Evolutionary conservation across 805 yeast genomes (phyloP).

Genomic region (Starmerella bombi): DNA sequence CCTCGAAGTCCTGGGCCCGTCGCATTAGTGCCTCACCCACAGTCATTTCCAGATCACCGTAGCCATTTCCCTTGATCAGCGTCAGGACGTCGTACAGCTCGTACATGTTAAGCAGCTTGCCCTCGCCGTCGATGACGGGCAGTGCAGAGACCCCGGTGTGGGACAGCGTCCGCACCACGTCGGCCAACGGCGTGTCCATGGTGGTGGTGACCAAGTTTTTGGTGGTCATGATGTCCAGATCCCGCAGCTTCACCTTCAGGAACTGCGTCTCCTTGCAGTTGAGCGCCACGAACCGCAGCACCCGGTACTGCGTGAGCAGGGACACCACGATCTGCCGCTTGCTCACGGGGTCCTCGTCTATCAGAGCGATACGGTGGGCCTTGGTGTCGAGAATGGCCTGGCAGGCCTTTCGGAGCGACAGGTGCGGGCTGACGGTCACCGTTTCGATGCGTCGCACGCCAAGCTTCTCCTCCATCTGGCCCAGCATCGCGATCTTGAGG

Average conservation of each 20-base stretch:
- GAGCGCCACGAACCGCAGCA: conserved; percentile 84
- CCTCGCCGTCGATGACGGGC: conserved; percentile 70
- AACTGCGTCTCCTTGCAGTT: conserved; percentile 90
- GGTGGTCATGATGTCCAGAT: conserved; percentile 45
- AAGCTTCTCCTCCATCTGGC: conserved; percentile 75
- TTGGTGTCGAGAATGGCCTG: conserved; percentile 75
- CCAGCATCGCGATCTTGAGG: conserved; percentile 68
- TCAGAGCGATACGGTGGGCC: conserved; percentile 86
- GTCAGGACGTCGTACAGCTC: conserved; percentile 93
- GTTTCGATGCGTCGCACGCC: conserved; percentile 81
- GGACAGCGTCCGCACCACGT: conserved; percentile 72
- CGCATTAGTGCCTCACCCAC: conserved; percentile 95
- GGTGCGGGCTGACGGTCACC: conserved; percentile 78
- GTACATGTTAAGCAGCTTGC: conserved; percentile 68
- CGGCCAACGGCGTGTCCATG: conserved; percentile 85
- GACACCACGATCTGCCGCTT: conserved; percentile 88
- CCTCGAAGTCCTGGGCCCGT: conserved; percentile 91
- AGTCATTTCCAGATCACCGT: conserved; percentile 76
- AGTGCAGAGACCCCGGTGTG: conserved; percentile 76
- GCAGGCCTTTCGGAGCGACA: conserved; percentile 83
- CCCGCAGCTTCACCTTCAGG: conserved; percentile 60
- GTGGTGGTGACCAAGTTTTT: conserved; percentile 57
- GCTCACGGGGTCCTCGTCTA: conserved; percentile 86
- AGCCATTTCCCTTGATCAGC: conserved; percentile 74
- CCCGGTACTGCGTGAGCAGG: conserved; percentile 91